Evolutionary conservation across 1,284 basidiomycete species (phyloP).

Genomic region (Tilletiopsis washingtonensis): DNA sequence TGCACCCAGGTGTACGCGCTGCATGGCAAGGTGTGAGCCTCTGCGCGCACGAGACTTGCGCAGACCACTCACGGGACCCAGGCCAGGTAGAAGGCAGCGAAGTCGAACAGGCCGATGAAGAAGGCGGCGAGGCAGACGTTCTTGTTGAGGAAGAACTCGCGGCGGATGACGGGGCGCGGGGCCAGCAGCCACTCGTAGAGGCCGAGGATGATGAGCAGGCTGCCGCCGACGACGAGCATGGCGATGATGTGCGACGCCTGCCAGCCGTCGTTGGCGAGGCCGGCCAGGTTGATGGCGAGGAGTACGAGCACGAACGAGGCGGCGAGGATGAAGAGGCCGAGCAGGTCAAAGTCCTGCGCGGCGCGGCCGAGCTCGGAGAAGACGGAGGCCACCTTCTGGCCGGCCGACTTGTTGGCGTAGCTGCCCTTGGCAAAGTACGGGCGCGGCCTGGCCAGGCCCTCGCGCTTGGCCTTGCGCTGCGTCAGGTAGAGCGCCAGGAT

Average conservation of each 20-base stretch:
- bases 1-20: conserved; percentile 25
- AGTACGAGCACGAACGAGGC: conserved; percentile 41
- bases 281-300: conserved; percentile 30
- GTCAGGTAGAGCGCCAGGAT: conserved; percentile 30
- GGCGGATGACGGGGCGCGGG: conserved; percentile 35
- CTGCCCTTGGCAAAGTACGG: conserved; percentile 32
- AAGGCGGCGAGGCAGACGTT: conserved; percentile 36
- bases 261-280: conserved; percentile 25
- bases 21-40: too few species aligned
- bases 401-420: too few species aligned
- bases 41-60: too few species aligned
- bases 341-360: conserved; percentile 32
- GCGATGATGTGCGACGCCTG: conserved; percentile 37
- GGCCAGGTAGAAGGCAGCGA: conserved; percentile 36
- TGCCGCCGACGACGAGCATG: conserved; percentile 36
- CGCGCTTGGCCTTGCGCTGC: conserved; percentile 28
- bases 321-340: conserved; percentile 39
- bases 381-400: conserved; percentile 14
- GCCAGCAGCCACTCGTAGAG: conserved; percentile 29
- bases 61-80: too few species aligned
- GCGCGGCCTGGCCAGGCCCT: conserved; percentile 18
- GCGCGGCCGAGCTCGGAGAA: too few species aligned
- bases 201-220: conserved; percentile 24
- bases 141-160: conserved; percentile 38
- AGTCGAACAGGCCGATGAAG: conserved; percentile 43